Evolutionary conservation across 768 basidiomycete species (phyloP), one percentile per base, ranked within the genome.

Genomic region (Lentinula guzmanii): DNA sequence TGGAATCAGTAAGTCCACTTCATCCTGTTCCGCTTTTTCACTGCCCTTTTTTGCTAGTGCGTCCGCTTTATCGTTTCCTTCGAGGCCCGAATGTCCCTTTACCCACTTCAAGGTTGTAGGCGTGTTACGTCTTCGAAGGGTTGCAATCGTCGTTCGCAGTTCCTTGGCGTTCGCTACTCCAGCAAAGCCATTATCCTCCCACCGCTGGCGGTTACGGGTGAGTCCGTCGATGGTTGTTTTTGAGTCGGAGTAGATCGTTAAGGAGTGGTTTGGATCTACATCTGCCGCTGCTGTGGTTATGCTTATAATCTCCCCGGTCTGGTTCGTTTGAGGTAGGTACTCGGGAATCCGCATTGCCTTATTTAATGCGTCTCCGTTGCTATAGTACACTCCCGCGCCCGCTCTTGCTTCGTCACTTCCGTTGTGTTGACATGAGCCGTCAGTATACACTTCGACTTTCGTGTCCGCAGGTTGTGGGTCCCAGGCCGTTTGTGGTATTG

Each of bases 51-150:
- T 59, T 5, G 70, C 70, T 0, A 68, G 67, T 6, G 5, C 2
- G 46, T 73, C 70, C 0, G 71, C 71, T 4, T 16, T 41, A 28
- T 72, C 68, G 50, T 73, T 73, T 10, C 70, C 71, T 0, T 5
- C 8, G 9, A 37, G 39, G 0, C 61, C 63, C 1, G 50, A 16
- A 46, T 72, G 70, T 0, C 71, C 71, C 61, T 71, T 71, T 0
- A 66, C 55, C 70, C 70, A 71, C 54, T 65, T 37, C 34, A 73
- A 66, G 5, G n/a, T 7, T 4, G 70, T 71, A 0, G 54, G 52
- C 2, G 70, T 67, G 1, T 62, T 45, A 10, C 67, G 41, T 4
- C 8, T 1, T 28, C 66, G 13, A 6, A 72, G 48, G 11, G 46
- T 39, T 43, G 54, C 56, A 21, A 58, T 35, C 4, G 56, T 58